Evolutionary conservation across 306 rosid genomes (phyloP), one percentile per base, ranked within the genome.

Genomic region (Gastrolobium villosum): DNA sequence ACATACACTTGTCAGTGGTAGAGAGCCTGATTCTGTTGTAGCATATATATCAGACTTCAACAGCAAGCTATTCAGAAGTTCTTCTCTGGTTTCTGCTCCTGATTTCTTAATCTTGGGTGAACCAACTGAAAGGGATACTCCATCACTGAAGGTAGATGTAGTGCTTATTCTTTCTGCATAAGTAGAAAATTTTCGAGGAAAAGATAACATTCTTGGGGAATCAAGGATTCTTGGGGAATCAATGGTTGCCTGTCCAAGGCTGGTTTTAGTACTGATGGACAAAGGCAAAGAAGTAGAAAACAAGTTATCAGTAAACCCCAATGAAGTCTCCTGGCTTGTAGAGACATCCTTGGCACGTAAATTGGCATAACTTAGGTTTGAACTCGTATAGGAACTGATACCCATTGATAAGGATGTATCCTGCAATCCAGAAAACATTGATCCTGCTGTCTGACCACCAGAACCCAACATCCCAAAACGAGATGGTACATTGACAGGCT

Each of bases 131-230:
- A 83, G 89, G 26, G 94, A 84, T 46, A 86, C 83, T 52, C 96
- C 90, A 60, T 90, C 97, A 11, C 79, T 75, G 55, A 91, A 88
- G 72, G 96, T 72, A 70, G 97, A 84, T 20, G 96, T 76, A 66
- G 96, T 84, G 84, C 98, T 90, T 79, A 93, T 89, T 87, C 99
- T 96, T 85, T 96, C 98, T 0, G 96, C 97, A 20, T 96, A 93
- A 39, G 97, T 89, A 74, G 99, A 92, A 85, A 87, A 87, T 85
- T 92, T 89, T 60, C 96, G 88, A 75, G 89, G 82, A 68, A 88
- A 82, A 77, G 94, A 49, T 57, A 91, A 69, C 63, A 81, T 65
- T 56, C 74, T 59, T 15, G 91, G 88, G 26, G 94, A 84, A 77
- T 93, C 99, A 81, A 86, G 41, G 64, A 82, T 43, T 68, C 86